Conservation (phyloP, 2,329 filamentous ascomycete species). For the Colletotrichum filicis region DNA sequence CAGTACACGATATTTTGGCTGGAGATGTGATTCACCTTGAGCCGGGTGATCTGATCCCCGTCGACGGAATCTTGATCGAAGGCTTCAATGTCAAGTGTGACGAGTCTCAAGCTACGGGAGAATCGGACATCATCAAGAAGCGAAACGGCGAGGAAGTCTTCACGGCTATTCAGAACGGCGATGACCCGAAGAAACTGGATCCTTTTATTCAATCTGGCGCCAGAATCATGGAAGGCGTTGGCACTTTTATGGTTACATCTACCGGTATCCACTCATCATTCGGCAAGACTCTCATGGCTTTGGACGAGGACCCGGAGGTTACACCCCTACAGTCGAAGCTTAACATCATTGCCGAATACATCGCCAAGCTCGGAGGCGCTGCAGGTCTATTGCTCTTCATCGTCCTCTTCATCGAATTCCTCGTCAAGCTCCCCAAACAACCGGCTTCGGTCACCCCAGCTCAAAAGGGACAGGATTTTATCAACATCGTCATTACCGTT, state of each 20-base stretch:
- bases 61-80: constrained; percentile 78
- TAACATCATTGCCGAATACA: constrained; percentile 80
- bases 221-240: constrained; percentile 81
- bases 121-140: constrained; percentile 81
- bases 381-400: constrained; percentile 85
- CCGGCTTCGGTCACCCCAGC: constrained; percentile 65
- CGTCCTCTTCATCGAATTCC: constrained; percentile 86
- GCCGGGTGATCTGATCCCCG: constrained; percentile 79
- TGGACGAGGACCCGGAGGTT: constrained; percentile 79
- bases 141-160: constrained; percentile 74
- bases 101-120: constrained; percentile 82
- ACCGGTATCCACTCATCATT: constrained; percentile 80
- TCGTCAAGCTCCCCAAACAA: constrained; percentile 71
- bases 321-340: constrained; percentile 83
- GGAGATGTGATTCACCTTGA: constrained; percentile 80
- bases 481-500: constrained; percentile 81
- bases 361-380: constrained; percentile 80
- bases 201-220: constrained; percentile 88
- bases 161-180: constrained; percentile 73
- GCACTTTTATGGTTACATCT: constrained; percentile 79
- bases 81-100: constrained; percentile 82
- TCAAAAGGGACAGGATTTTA: constrained; percentile 81
- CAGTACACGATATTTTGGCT: constrained; percentile 74
- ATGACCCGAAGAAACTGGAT: constrained; percentile 77
- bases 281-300: constrained; percentile 78